phyloP scores from a whole-genome alignment of 208 protist genomes.

The Leishmania martiniquensis region DNA sequence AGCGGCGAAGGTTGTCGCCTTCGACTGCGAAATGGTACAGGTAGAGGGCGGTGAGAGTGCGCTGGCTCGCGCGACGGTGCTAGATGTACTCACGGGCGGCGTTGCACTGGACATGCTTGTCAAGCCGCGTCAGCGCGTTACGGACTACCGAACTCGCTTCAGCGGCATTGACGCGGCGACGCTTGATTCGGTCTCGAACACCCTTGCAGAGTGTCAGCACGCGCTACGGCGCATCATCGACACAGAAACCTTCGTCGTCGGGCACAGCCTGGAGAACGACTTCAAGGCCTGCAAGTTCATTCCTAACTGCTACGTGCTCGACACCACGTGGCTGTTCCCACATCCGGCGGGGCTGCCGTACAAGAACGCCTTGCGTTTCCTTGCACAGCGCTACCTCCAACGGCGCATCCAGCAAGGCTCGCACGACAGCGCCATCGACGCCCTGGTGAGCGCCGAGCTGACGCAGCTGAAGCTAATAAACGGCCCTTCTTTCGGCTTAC shows the following conservation, averaged over 20 bases:
- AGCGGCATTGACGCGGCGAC: slow-evolving; percentile 89
- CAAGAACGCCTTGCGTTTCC: slow-evolving; percentile 84
- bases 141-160: slow-evolving; percentile 92
- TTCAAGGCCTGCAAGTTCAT: slow-evolving; percentile 86
- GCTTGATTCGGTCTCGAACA: slow-evolving; percentile 69
- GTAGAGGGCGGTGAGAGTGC: slow-evolving; percentile 49
- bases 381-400: slow-evolving; percentile 83
- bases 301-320: slow-evolving; percentile 86
- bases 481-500: slow-evolving; percentile 77
- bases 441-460: slow-evolving; percentile 77
- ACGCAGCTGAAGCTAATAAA: slow-evolving; percentile 82
- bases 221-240: slow-evolving; percentile 61
- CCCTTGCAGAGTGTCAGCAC: slow-evolving; percentile 73
- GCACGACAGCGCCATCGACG: slow-evolving; percentile 91
- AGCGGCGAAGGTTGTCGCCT: slow-evolving; percentile 50
- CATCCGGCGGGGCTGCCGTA: slow-evolving; percentile 80
- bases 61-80: slow-evolving; percentile 84
- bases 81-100: slow-evolving; percentile 60
- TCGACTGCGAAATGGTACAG: slow-evolving; percentile 95
- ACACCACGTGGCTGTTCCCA: slow-evolving; percentile 92
- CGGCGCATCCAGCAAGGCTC: slow-evolving; percentile 82
- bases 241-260: slow-evolving; percentile 87
- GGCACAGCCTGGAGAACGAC: slow-evolving; percentile 95
- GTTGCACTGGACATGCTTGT: slow-evolving; percentile 91
- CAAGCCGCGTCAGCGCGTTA: slow-evolving; percentile 67